A percentile compares a stretch with the other conserved stretches of the same genome.
phyloP scores from a whole-genome alignment of 2,329 filamentous ascomycete species.

The Camillea tinctor region DNA sequence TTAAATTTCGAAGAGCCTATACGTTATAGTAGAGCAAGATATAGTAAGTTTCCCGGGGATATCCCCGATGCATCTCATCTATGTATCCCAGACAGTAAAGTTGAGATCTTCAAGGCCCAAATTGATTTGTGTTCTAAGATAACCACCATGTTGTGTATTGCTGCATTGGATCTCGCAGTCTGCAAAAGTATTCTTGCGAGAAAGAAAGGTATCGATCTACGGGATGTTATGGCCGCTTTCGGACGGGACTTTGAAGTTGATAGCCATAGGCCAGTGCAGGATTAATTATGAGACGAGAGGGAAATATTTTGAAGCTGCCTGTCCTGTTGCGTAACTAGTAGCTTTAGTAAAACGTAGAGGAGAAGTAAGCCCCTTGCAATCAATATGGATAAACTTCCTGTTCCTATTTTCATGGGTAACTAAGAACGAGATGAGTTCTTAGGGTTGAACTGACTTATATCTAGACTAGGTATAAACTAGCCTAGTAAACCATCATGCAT shows the following conservation, averaged over 20 bases:
- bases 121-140: not conserved
- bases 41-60: constrained; percentile 7
- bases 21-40: constrained; percentile 8
- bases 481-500: not conserved
- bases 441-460: not conserved
- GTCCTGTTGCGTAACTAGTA: constrained; percentile 14
- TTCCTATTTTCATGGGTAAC: not conserved
- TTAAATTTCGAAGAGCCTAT: not conserved
- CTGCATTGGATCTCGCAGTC: not conserved
- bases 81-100: not conserved
- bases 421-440: not conserved
- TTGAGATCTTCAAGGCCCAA: not conserved
- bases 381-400: not conserved
- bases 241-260: not conserved
- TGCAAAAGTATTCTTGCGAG: not conserved
- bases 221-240: not conserved
- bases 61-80: constrained; percentile 5
- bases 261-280: not conserved
- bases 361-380: not conserved
- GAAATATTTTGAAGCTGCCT: not conserved
- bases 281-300: not conserved
- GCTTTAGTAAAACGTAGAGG: not conserved
- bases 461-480: not conserved
- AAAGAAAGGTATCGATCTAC: not conserved
- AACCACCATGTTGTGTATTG: not conserved